phyloP scores from a whole-genome alignment of 805 yeast species.

The Yarrowia phangngaensis region DNA sequence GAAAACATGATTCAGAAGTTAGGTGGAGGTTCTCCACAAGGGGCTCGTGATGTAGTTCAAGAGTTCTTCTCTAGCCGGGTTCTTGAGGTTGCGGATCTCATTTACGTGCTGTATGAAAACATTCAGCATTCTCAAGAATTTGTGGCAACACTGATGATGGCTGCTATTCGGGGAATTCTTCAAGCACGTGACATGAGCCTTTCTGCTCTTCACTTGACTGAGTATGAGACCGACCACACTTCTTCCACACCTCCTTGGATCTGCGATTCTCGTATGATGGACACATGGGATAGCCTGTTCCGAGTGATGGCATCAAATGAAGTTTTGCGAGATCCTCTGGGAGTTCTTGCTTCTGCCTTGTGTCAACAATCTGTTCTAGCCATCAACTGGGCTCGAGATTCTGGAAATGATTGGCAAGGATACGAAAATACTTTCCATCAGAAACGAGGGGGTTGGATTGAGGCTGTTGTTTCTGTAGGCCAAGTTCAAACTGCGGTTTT shows the following conservation, averaged over 20 bases:
- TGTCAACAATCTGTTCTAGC: slow-evolving; percentile 4
- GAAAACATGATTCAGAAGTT: slow-evolving; percentile 1
- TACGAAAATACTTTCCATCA: slow-evolving; percentile 32
- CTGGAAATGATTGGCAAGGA: slow-evolving; percentile 7
- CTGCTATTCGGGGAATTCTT: neutral
- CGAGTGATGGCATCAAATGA: neutral
- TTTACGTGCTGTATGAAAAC: neutral
- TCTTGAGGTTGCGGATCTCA: slow-evolving; percentile 9
- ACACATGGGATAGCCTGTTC: slow-evolving; percentile 8
- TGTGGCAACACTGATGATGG: neutral
- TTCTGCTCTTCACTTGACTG: neutral
- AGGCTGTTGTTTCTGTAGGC: slow-evolving; percentile 47
- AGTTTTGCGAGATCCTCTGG: neutral
- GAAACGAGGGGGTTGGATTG: slow-evolving; percentile 54
- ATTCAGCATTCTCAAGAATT: neutral
- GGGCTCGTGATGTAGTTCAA: neutral
- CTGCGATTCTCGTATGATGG: slow-evolving; percentile 11
- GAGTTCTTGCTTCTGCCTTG: neutral
- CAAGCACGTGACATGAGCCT: neutral
- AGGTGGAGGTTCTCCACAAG: neutral
- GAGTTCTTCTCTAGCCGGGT: neutral
- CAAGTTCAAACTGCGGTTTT: slow-evolving; percentile 53
- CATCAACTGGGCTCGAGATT: slow-evolving; percentile 3
- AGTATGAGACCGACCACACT: neutral
- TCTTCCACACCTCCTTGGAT: slow-evolving; percentile 2